Evolutionary conservation across 2,329 filamentous ascomycete species (phyloP), one percentile per base, ranked within the genome.

Genomic region (Thielaviopsis punctulata): DNA sequence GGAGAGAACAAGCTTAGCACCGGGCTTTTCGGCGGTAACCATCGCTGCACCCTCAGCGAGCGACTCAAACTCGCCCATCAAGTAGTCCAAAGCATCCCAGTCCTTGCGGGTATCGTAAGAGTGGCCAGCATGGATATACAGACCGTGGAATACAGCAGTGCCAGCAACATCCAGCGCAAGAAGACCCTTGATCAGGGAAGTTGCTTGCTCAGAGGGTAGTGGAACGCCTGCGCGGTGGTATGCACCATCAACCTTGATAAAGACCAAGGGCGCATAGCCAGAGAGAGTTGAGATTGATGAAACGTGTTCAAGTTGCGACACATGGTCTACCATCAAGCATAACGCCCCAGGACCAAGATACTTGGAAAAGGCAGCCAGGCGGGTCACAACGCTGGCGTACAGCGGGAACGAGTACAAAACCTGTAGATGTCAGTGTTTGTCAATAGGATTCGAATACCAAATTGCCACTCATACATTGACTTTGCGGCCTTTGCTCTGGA

Each of bases 231-330:
- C 84, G 15, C 86, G 79, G 60, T 79, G 72, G 58, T 79, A 79
- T 10, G 84, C 83, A 49, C 84, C 80, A 62, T 90, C 84, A 39
- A 90, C 75, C 59, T 89, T 89, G 59, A 89, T 68, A 60, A 80
- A 85, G 13, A 84, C 68, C 0, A 69, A 70, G 2, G 79, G 74
- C 1, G 66, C 62, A 46, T 68, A 65, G 15, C 71, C 73, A 1
- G 69, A 68, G 1, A 65, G 59, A 3, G 63, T 59, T 41, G 68
- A 65, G 5, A 72, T 60, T 0, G 66, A 60, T n/a, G 77, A 63
- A 5, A 71, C 64, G 36, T 65, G 57, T 1, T 68, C 61, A 2
- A 86, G 62, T 61, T 86, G 82, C 10, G 70, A 69, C 0, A 72
- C 67, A 62, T 88, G 77, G 62, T 92, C 85, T 51, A 88, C 69